phyloP scores from a whole-genome alignment of 495 filamentous ascomycete species.

The Xeromyces bisporus region DNA sequence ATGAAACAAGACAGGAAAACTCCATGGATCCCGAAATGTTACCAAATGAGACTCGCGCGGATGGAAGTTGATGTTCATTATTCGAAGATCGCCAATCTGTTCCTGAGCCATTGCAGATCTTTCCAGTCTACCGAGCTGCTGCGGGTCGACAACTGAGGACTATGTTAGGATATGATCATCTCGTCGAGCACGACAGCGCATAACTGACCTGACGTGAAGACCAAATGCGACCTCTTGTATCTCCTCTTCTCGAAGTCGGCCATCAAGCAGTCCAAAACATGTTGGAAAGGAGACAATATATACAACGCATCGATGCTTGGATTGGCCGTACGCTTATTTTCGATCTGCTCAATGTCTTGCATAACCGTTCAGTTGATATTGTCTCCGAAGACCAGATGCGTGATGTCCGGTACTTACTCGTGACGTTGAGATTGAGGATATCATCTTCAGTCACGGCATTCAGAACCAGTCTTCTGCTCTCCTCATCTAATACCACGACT shows the following conservation, averaged over 20 bases:
- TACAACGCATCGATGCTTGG: conserved; percentile 87
- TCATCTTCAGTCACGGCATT: conserved; percentile 85
- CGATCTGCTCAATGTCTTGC: conserved; percentile 80
- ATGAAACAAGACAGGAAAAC: conserved; percentile 84
- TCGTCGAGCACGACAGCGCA: background rate
- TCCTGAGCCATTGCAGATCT: conserved; percentile 43
- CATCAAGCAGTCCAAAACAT: conserved; percentile 84
- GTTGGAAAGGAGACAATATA: conserved; percentile 63
- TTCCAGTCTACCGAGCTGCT: conserved; percentile 38
- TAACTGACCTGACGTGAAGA: conserved; percentile 67
- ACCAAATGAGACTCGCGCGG: conserved; percentile 82
- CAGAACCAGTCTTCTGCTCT: conserved; percentile 63
- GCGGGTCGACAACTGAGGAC: conserved; percentile 33
- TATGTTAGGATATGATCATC: conserved; percentile 1
- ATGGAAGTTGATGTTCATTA: conserved; percentile 71
- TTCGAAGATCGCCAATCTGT: conserved; percentile 53
- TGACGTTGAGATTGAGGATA: conserved; percentile 86
- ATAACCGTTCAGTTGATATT: conserved; percentile 5
- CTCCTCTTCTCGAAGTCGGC: conserved; percentile 72
- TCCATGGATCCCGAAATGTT: conserved; percentile 85
- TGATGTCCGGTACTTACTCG: conserved; percentile 51
- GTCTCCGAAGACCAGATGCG: background rate
- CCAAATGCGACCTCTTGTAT: conserved; percentile 56
- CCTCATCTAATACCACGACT: conserved; percentile 73
- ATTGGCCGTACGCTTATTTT: conserved; percentile 62